Evolutionary conservation across 192 early-diverging fungal genomes (phyloP).

Genomic region (Backusella sp.): DNA sequence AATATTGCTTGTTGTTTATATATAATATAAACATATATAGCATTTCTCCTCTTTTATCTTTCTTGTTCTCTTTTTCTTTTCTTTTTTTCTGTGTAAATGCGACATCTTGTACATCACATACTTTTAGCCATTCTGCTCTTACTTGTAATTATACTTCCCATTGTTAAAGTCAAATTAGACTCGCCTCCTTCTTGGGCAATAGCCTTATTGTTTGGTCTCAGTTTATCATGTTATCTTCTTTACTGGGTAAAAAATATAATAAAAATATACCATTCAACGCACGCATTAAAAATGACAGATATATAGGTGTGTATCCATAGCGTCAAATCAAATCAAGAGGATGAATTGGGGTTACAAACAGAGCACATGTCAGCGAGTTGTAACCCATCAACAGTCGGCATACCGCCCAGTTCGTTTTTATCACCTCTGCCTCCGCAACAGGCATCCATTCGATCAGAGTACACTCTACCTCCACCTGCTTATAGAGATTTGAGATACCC

Average conservation of each 20-base stretch:
- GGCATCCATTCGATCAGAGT: background rate
- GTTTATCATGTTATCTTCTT: background rate
- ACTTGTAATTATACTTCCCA: background rate
- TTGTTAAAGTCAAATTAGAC: background rate
- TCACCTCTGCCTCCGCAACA: background rate
- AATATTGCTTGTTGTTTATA: background rate
- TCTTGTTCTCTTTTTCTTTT: background rate
- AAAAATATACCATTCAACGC: background rate
- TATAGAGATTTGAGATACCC: constrained; percentile 8
- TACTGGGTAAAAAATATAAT: constrained; percentile 6
- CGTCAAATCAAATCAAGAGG: background rate
- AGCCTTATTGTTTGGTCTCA: constrained; percentile 2
- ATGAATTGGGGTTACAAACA: background rate
- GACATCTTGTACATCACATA: background rate
- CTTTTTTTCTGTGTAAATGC: background rate
- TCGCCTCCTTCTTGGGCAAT: constrained; percentile 1
- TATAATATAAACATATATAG: background rate
- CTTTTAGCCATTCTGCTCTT: background rate
- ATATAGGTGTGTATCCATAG: background rate
- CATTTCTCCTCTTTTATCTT: background rate
- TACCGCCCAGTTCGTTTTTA: background rate
- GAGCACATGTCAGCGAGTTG: background rate
- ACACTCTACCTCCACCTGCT: constrained; percentile 8
- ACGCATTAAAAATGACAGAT: background rate
- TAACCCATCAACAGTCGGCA: background rate